Base-by-base conservation (phyloP, 257 asterid genomes). In the Perilla frutescens region DNA sequence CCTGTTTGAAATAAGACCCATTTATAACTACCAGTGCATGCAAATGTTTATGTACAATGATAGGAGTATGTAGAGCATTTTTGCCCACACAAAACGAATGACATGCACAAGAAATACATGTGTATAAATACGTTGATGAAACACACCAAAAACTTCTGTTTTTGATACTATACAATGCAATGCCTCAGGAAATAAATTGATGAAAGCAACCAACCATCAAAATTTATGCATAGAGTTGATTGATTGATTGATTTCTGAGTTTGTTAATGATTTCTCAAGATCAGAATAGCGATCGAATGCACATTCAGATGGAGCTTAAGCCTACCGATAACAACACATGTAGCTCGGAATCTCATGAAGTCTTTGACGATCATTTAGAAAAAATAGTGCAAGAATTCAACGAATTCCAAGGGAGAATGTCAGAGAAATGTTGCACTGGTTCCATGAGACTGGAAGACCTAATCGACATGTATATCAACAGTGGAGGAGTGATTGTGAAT, bases 291-390 rank as follows among this genome's bases (percentile, higher is more conserved):
- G 3, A 70, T 76, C 66, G 5, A 40, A 62, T 34, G 54, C 74
- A 72, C 10, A 69, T n/a, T 34, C 41, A 56, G 48, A 83, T 76
- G 87, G 87, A 84, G 53, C 80, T 83, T 45, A 51, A 84, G 53
- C 80, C 84, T 45, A 51, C 59, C 70, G 58, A 61, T 20, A 68
- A 75, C 48, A 76, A 4, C 7, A 39, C 49, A 63, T 72, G 64
- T 14, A 62, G 66, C 68, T 34, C 41, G n/a, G 77, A 45, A 37
- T 32, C 40, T n/a, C 67, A 64, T 48, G 78, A 84, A 63, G 43
- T 58, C 41, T 60, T 68, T 0, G 79, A 82, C 5, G 72, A 71
- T 13, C 59, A 29, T 15, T 54, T 82, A 10, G 87, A 74, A 14
- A 59, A 63, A 20, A 44, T 87, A 8, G 66, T 48, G 40, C 84